Conservation (phyloP, 116 monocot genomes). For the Papilionanthe hybrid region DNA sequence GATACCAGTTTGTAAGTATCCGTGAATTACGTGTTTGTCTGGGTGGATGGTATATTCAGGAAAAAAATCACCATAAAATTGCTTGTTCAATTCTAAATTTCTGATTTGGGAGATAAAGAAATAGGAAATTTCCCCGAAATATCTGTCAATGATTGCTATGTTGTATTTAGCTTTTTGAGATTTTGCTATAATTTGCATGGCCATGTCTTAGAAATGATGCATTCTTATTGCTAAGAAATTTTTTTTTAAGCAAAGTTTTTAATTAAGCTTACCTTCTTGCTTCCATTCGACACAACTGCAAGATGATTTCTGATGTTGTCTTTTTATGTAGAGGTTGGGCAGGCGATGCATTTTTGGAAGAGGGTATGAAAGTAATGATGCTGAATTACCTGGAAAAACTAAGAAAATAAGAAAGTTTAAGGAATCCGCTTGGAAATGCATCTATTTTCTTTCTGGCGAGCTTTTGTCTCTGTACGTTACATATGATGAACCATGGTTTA, state of each 20-base stretch:
- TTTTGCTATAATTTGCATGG: background rate
- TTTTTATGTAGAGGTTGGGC: conserved; percentile 36
- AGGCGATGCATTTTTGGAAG: conserved; percentile 38
- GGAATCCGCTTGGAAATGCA: conserved; percentile 73
- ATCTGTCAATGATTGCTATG: background rate
- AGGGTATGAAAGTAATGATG: conserved; percentile 18
- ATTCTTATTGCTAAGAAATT: background rate
- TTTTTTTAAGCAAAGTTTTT: background rate
- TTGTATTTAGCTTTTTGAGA: background rate
- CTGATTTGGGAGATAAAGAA: background rate
- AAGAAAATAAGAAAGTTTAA: conserved; percentile 62
- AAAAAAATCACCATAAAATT: background rate
- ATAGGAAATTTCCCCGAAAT: background rate
- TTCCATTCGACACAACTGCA: background rate
- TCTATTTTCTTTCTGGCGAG: conserved; percentile 68
- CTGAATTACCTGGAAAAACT: conserved; percentile 22
- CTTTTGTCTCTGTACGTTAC: conserved; percentile 55
- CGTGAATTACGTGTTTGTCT: background rate
- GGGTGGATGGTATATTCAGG: background rate
- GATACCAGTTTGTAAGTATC: background rate
- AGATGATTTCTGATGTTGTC: background rate
- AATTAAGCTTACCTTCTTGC: background rate
- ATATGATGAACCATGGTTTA: conserved; percentile 77
- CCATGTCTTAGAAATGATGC: background rate
- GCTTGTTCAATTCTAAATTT: background rate